A percentile compares a stretch with the other conserved stretches of the same genome.
phyloP scores from a whole-genome alignment of 2,329 filamentous ascomycete genomes.

The Cercospora sp. region DNA sequence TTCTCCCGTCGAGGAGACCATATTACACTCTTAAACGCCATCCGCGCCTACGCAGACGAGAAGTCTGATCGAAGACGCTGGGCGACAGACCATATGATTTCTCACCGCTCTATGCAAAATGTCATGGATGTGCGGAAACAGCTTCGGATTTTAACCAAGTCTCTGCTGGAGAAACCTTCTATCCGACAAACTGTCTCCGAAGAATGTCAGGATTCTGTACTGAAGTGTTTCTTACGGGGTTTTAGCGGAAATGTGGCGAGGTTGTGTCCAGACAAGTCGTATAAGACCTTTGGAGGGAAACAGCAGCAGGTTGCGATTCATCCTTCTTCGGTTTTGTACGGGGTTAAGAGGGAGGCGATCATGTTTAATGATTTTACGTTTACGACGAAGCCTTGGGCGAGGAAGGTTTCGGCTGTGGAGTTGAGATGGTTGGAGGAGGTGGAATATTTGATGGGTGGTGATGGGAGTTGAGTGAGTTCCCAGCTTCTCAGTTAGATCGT shows the following conservation, averaged over 20 bases:
- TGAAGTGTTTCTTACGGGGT: conserved; percentile 60
- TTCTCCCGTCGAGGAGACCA: conserved; percentile 64
- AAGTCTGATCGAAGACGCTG: conserved; percentile 60
- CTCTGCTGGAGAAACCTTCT: conserved; percentile 44
- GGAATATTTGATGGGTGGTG: conserved; percentile 9
- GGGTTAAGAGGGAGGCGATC: conserved; percentile 60
- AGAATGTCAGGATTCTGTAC: conserved; percentile 51
- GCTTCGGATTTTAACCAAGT: conserved; percentile 56
- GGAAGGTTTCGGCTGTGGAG: conserved; percentile 62
- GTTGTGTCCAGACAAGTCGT: conserved; percentile 38
- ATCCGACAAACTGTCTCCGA: conserved; percentile 35
- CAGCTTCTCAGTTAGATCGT: too few species aligned
- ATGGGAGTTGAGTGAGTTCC: not conserved
- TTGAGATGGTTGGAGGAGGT: conserved; percentile 62
- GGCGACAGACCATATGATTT: conserved; percentile 60
- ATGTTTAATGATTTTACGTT: conserved; percentile 67
- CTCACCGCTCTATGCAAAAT: conserved; percentile 64
- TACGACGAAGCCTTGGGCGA: conserved; percentile 63
- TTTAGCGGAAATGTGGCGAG: conserved; percentile 63
- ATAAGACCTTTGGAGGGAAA: conserved; percentile 59
- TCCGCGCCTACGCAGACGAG: conserved; percentile 61
- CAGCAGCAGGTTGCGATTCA: conserved; percentile 62
- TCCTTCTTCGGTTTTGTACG: conserved; percentile 61
- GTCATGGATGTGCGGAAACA: conserved; percentile 67
- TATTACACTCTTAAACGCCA: conserved; percentile 61